Base-by-base conservation (phyloP, 768 basidiomycete species). In the Leccinum broughii region DNA sequence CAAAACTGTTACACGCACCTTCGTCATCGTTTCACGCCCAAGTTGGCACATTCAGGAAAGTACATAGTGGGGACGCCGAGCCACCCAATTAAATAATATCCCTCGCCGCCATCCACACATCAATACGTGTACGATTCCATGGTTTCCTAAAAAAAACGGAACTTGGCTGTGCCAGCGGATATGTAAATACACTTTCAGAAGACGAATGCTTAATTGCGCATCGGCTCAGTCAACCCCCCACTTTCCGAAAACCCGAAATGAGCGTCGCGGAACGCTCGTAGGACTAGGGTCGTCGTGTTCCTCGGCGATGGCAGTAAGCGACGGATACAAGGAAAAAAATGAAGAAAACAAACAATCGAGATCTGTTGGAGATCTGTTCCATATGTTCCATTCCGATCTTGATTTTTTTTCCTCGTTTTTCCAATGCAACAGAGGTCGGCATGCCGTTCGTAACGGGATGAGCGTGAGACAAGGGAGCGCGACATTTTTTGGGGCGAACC, bases 181-280 rank as follows among this genome's bases (percentile, higher is more conserved):
- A 32, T 58, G 61, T 56, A 59, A 58, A 58, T 63, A 48, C 11
- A 28, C 34, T 56, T 52, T 52, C 39, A 10, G 17, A 34, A 41
- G 30, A 32, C 39, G 55, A 44, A 61, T 35, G 54, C 51, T 61
- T 55, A 51, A 57, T 58, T 51, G 15, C 57, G 32, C 56, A 17
- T 48, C 54, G 30, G 28, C 34, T 28, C 26, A 41, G 34, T 39
- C 60, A 46, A 22, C 34, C 37, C 22, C 39, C 28, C 51, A 46
- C 24, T 35, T 44, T 6, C 61, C 66, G 55, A 55, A 53, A 49
- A 2, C 49, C 62, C 58, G 59, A 66, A 62, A 59, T 54, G 51
- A 71, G 54, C 20, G 56, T 69, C 65, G 70, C 70, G 67, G 69
- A 63, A 69, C 11, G 60, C 53, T 69, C 67, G 62, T 61, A 30